These are phyloP conservation scores for Glycine tomentella DNA, from an alignment of 306 rosid species.

Conservation along the genomic window DNA sequence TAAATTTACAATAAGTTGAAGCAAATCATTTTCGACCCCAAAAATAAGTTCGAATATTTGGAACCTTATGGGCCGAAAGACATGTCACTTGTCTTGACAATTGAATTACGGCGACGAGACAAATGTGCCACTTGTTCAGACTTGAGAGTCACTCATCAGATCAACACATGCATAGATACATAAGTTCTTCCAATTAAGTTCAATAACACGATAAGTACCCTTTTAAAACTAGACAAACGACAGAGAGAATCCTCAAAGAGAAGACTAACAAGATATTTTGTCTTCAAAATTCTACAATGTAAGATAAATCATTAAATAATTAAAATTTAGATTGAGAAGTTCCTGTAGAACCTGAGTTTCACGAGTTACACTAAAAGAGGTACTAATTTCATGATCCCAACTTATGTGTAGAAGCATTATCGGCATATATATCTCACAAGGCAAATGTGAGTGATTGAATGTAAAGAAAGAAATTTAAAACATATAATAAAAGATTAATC, in stretches of 20 bases:
- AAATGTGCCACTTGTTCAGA: background rate
- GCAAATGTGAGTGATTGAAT: no score
- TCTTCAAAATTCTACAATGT: background rate
- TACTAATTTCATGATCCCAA: background rate
- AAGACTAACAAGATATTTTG: background rate
- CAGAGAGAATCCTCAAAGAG: background rate
- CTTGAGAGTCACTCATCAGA: no score
- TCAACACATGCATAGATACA: background rate
- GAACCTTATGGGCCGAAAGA: constrained; percentile 1
- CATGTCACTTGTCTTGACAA: no score
- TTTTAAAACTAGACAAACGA: background rate
- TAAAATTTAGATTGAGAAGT: background rate
- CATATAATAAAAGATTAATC: no score
- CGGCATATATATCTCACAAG: no score
- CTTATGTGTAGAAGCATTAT: no score
- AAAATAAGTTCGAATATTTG: background rate
- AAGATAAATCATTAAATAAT: background rate
- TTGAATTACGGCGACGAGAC: no score
- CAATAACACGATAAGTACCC: background rate
- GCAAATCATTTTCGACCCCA: background rate
- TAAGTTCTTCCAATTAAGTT: background rate
- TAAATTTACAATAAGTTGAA: no score
- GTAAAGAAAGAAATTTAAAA: no score
- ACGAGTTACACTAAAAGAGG: background rate
- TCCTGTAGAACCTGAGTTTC: background rate